Evolutionary conservation across 179 eudicot species (phyloP).

Genomic region (Corrigiola litoralis): DNA sequence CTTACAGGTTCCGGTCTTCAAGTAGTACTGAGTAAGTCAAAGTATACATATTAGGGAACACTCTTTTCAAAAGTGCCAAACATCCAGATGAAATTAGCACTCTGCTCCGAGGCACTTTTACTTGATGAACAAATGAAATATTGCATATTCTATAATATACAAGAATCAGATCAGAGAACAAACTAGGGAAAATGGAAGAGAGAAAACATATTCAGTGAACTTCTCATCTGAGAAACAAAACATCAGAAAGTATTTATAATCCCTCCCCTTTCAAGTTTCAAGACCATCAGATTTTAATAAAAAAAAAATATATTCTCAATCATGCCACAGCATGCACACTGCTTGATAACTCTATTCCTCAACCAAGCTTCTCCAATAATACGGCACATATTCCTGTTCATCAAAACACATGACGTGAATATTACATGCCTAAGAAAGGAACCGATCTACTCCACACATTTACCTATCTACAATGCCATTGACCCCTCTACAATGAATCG

Average conservation of each 20-base stretch:
- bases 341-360: neutral
- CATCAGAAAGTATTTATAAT: too few relatives aligned
- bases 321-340: neutral
- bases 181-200: too few relatives aligned
- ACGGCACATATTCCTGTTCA: neutral
- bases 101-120: too few relatives aligned
- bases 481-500: too few relatives aligned
- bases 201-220: too few relatives aligned
- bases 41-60: neutral
- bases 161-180: too few relatives aligned
- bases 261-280: neutral
- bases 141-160: too few relatives aligned
- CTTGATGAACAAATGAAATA: too few relatives aligned
- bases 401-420: neutral
- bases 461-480: too few relatives aligned
- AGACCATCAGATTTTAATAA: too few relatives aligned
- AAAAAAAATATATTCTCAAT: too few relatives aligned
- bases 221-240: too few relatives aligned
- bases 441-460: neutral
- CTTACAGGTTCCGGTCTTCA: slow-evolving; percentile 94
- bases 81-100: neutral
- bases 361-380: neutral
- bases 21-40: slow-evolving; percentile 50
- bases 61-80: neutral
- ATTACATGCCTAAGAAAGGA: neutral